Base-by-base conservation (phyloP, 2,329 filamentous ascomycete species). In the Blumeria hordei region DNA sequence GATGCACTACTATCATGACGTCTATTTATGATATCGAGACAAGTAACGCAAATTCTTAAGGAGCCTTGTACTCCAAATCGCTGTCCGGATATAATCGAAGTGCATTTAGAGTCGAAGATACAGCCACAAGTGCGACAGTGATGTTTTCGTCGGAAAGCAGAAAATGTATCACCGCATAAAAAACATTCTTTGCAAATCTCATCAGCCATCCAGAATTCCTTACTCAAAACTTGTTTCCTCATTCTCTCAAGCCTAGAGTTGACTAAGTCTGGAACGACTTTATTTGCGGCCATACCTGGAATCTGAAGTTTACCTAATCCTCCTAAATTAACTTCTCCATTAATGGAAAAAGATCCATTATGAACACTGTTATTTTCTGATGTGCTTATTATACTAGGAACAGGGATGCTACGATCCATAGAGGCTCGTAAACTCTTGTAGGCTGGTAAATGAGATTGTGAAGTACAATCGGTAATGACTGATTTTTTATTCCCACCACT, bases 171-270 rank as follows among this genome's bases (percentile, higher is more conserved):
- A 47, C 86, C 86, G 63, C 92, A 98, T 47, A 86, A 78, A 65
- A 95, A 98, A 64, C 92, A 98, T 62, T 95, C 90, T 65, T 94
- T 96, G 57, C 90, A 93, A 59, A 93, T 95, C 64, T 96, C 92
- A 65, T 98, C 92, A 57, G 88, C 85, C 92, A 98, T 98, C 92
- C 90, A 96, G 62, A 94, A 96, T 61, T 96, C 88, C 64, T 88
- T 92, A 66, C 85, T 94, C 49, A 96, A 70, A 7, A 98, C 81
- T 64, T 90, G 88, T 62, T 86, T 85, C 58, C 83, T 80, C 72
- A 94, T 83, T 61, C 84, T 81, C 53, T 78, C 78, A 6, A 83
- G 69, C 55, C 76, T 74, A 8, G 76, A 74, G 61, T 71, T 80
- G 56, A 81, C 77, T 52, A 72, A 70, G 57, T 78, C 77, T 1